A percentile compares a stretch with the other conserved stretches of the same genome.
These are phyloP conservation scores for Candida endomychidarum DNA, from an alignment of 805 yeast species.

Conservation along the genomic window DNA sequence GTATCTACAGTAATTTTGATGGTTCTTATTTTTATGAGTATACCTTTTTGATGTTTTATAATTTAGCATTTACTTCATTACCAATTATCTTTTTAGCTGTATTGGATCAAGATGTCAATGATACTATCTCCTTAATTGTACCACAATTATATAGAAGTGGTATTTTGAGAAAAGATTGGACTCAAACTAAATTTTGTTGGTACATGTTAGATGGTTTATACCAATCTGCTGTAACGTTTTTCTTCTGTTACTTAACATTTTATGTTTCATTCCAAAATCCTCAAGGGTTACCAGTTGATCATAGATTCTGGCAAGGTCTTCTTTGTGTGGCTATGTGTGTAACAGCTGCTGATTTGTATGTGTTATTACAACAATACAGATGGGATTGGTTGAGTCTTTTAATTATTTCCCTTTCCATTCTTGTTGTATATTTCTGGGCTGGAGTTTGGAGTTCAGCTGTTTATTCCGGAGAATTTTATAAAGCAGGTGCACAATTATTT, in stretches of 20 bases:
- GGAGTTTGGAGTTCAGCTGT: slow-evolving; percentile 68
- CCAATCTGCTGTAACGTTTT: slow-evolving; percentile 69
- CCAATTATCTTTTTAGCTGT: slow-evolving; percentile 75
- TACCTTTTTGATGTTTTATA: slow-evolving; percentile 75
- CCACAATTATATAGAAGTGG: slow-evolving; percentile 74
- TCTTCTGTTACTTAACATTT: slow-evolving; percentile 62
- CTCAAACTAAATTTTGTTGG: slow-evolving; percentile 55
- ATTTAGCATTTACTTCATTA: slow-evolving; percentile 76
- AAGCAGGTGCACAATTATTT: slow-evolving; percentile 60
- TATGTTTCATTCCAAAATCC: slow-evolving; percentile 37
- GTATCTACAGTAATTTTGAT: slow-evolving; percentile 66
- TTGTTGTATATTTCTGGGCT: slow-evolving; percentile 70
- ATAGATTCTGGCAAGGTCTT: slow-evolving; percentile 71
- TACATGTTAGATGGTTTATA: slow-evolving; percentile 71
- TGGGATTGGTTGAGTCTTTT: slow-evolving; percentile 75
- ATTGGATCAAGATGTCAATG: slow-evolving; percentile 74
- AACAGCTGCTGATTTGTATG: slow-evolving; percentile 62
- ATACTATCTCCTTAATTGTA: slow-evolving; percentile 59
- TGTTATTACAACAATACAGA: slow-evolving; percentile 64
- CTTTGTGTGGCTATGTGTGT: slow-evolving; percentile 61
- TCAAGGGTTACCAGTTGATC: slow-evolving; percentile 62
- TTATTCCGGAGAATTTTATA: slow-evolving; percentile 58
- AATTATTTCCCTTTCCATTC: slow-evolving; percentile 52
- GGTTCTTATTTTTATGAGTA: slow-evolving; percentile 76
- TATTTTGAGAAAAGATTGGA: slow-evolving; percentile 62